phyloP scores from a whole-genome alignment of 163 green algal genomes.

The Scenedesmus sp. region DNA sequence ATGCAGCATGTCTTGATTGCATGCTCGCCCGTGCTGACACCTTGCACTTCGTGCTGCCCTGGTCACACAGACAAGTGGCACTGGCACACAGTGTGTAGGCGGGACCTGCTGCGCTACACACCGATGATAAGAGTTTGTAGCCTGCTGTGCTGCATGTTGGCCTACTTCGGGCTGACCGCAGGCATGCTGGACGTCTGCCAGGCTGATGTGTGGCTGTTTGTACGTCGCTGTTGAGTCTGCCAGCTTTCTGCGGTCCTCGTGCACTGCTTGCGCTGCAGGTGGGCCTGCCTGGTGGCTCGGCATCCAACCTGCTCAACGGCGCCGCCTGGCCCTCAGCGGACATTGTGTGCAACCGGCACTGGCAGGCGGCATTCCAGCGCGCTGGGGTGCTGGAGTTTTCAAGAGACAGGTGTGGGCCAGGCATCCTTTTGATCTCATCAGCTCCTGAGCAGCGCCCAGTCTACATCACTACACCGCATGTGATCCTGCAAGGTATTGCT shows the following conservation, averaged over 20 bases:
- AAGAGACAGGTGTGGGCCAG: constrained; percentile 23
- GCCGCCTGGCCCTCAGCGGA: constrained; percentile 29
- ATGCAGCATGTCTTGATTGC: no score
- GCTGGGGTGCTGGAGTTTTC: constrained; percentile 90
- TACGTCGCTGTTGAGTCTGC: no score
- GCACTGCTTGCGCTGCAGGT: constrained; percentile 13
- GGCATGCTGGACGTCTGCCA: background rate
- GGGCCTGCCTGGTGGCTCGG: background rate
- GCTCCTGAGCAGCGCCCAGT: no score
- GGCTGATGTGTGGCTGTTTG: background rate
- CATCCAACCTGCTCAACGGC: background rate
- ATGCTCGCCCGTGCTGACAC: no score
- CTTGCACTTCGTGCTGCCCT: no score
- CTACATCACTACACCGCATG: no score
- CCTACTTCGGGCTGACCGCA: background rate
- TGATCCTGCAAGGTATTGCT: no score
- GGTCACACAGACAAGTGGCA: no score
- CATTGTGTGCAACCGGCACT: constrained; percentile 81
- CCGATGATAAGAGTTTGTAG: no score
- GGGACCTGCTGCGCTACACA: no score
- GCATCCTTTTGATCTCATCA: no score
- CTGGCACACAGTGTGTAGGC: no score
- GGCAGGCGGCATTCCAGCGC: constrained; percentile 65
- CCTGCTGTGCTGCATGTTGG: background rate
- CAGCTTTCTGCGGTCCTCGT: background rate